Conservation (phyloP, 495 filamentous ascomycete genomes). For the Stereocaulon alpinum region DNA sequence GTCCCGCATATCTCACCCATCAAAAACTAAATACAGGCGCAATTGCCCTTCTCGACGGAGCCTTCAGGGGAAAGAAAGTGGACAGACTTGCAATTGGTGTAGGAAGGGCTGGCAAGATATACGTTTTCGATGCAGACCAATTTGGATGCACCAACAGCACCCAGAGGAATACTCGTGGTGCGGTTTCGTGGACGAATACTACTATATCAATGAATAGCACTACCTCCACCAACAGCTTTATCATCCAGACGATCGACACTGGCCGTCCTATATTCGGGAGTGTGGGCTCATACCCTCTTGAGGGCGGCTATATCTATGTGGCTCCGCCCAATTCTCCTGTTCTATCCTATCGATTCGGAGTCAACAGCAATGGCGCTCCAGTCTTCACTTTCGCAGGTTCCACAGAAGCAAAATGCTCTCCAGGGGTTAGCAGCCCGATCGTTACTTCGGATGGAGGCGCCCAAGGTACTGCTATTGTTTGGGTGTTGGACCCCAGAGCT, state of each 20-base stretch:
- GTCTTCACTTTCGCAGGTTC: conserved; percentile 22
- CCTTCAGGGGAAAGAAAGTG: conserved; percentile 26
- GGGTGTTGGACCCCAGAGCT: conserved; percentile 33
- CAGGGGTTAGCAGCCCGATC: conserved; percentile 31
- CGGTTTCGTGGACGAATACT: not conserved
- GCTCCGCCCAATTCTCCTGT: conserved; percentile 25
- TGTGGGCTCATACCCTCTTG: conserved; percentile 25
- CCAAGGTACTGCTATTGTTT: conserved; percentile 32
- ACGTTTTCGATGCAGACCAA: conserved; percentile 32
- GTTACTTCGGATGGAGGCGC: conserved; percentile 32
- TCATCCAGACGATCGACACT: conserved; percentile 23
- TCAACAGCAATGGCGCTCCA: conserved; percentile 20
- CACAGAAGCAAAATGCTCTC: conserved; percentile 27
- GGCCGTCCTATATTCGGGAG: conserved; percentile 19
- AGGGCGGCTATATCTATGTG: conserved; percentile 33
- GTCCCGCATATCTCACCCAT: conserved; percentile 23
- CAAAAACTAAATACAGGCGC: conserved; percentile 30
- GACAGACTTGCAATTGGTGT: conserved; percentile 24
- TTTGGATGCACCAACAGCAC: conserved; percentile 26
- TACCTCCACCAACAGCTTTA: not conserved
- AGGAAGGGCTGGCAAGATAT: conserved; percentile 31
- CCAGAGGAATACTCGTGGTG: conserved; percentile 21
- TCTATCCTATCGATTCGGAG: conserved; percentile 32
- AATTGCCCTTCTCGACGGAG: conserved; percentile 24
- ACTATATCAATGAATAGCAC: no score